Evolutionary conservation across 1,284 basidiomycete genomes (phyloP).

Genomic region (Cryptococcus neoformans): DNA sequence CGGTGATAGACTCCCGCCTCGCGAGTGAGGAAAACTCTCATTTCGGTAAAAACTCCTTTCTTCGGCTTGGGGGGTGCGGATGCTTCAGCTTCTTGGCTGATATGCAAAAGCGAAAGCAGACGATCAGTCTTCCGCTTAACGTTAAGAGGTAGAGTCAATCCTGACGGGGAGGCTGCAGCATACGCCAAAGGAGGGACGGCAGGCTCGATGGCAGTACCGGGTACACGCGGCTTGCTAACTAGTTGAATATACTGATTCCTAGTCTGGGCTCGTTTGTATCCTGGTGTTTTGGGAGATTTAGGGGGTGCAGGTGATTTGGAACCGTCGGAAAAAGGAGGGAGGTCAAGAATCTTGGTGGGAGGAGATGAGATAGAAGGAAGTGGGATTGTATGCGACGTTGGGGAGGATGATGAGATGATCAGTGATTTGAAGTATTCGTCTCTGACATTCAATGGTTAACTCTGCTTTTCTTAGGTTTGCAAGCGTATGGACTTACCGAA

Average conservation of each 20-base stretch:
- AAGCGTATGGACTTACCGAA: slow-evolving; percentile 18
- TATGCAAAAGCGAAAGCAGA: neutral
- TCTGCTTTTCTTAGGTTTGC: neutral
- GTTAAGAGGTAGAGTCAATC: slow-evolving; percentile 2
- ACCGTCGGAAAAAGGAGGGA: neutral
- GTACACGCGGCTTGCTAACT: slow-evolving; percentile 9
- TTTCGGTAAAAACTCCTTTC: slow-evolving; percentile 11
- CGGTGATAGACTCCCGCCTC: slow-evolving; percentile 30
- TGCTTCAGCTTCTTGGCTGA: neutral
- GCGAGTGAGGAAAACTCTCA: slow-evolving; percentile 24
- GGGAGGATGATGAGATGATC: slow-evolving; percentile 2
- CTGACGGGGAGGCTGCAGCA: neutral
- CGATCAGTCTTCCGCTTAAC: neutral
- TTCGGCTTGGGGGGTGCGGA: neutral
- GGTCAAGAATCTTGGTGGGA: slow-evolving; percentile 1
- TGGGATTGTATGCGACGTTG: neutral
- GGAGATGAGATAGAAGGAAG: neutral
- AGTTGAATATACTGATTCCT: slow-evolving; percentile 19
- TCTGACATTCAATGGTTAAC: slow-evolving; percentile 6
- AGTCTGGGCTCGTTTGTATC: slow-evolving; percentile 16
- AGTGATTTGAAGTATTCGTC: slow-evolving; percentile 25
- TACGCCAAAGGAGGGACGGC: neutral
- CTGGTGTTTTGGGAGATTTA: neutral
- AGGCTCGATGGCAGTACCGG: slow-evolving; percentile 4
- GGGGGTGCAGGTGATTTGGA: neutral